These are phyloP conservation scores for Phytophthora sojae DNA, from an alignment of 352 stramenopile species.

Conservation along the genomic window DNA sequence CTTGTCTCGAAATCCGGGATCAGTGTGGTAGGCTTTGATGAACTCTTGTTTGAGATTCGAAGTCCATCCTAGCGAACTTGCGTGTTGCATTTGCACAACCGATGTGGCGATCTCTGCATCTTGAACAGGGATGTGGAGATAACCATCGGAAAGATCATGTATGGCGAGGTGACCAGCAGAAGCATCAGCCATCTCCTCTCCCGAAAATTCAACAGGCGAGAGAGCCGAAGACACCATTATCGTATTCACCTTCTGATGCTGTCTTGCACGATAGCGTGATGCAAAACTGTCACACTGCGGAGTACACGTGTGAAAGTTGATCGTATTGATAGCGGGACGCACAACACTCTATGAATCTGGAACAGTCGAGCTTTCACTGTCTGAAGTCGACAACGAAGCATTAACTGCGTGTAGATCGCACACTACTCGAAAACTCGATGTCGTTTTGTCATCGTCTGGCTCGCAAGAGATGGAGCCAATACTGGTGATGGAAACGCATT, in stretches of 20 bases:
- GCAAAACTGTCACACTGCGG: not conserved
- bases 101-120: conserved; percentile 3
- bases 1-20: not conserved
- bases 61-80: conserved; percentile 5
- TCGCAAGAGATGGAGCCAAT: not conserved
- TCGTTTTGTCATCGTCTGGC: not conserved
- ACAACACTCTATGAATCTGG: not conserved
- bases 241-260: not conserved
- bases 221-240: not conserved
- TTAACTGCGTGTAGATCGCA: not conserved
- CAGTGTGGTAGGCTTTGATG: conserved; percentile 4
- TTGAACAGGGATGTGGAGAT: conserved; percentile 1
- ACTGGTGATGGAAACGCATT: not conserved
- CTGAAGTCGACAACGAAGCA: not conserved
- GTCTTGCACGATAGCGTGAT: not conserved
- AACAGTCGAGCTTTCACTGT: not conserved
- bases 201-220: conserved; percentile 14
- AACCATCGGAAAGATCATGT: not conserved
- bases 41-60: not conserved
- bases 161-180: not conserved
- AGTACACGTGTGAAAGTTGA: conserved; percentile 1
- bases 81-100: conserved; percentile 16
- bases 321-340: not conserved
- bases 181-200: conserved; percentile 2
- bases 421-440: not conserved